Base-by-base conservation (phyloP, 129 eudicot genomes). In the Chrysanthemum seticuspe region DNA sequence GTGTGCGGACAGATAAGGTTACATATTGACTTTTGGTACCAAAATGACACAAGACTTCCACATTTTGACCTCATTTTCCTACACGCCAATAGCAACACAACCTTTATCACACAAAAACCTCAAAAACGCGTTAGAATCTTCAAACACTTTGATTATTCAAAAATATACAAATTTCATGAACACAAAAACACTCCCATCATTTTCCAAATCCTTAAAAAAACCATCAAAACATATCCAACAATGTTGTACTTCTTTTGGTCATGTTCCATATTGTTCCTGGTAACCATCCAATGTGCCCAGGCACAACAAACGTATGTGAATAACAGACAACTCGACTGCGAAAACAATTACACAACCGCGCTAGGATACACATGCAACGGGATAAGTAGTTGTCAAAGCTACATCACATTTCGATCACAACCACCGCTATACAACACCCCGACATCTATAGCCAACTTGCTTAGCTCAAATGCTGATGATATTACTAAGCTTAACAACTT, bases 321-420 rank as follows among this genome's bases (percentile, higher is more conserved):
- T 85, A 91, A 91, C 88, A 21, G 19, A 25, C 97, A 91, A 65
- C 85, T 87, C 53, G 65, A 67, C 63, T 91, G 97, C 80, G 6
- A 70, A 12, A 14, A 3, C 10, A 85, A 88, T 73, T 1, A 13
- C 83, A 74, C 82, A 65, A 57, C 70, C 64, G 62, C 90, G n/a
- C 74, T 72, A 36, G 89, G 95, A 62, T 91, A 68, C 83, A 16
- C 64, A 77, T 91, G 97, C 90, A 85, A 82, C 74, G 74, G 70
- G 53, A 1, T 71, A 36, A 1, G 76, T 45, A 0, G 77, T 36
- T 92, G 98, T 74, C 44, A 48, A 5, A 74, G 96, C 19, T 92
- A 87, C 88, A 67, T 92, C 69, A 89, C 98, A 50, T 89, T 88
- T 83, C 80, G 98, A 2, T 70, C 96, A 40, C 80, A 55, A 71